A percentile compares a stretch with the other conserved stretches of the same genome.
Evolutionary conservation across 2,329 filamentous ascomycete species (phyloP).

Genomic region (Aspergillus brasiliensis): DNA sequence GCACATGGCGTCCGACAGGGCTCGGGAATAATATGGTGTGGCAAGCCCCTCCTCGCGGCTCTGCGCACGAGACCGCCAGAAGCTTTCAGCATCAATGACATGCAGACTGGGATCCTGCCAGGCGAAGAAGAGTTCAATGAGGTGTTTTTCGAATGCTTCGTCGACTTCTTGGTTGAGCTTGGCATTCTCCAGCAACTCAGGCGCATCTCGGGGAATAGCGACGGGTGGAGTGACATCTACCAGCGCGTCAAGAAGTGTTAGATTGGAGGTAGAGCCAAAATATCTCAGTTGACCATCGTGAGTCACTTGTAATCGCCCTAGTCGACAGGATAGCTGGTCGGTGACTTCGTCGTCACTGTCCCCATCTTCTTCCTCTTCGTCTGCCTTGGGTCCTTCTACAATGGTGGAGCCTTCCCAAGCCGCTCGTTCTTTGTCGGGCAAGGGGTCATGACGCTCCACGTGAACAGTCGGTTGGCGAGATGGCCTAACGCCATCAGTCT

Average conservation of each 20-base stretch:
- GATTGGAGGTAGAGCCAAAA: slow-evolving; percentile 10
- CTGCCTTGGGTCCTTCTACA: background rate
- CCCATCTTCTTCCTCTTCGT: background rate
- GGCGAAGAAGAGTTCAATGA: slow-evolving; percentile 9
- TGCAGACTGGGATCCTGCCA: slow-evolving; percentile 13
- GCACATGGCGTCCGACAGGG: slow-evolving; percentile 18
- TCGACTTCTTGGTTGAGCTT: background rate
- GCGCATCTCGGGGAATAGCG: background rate
- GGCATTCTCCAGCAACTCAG: slow-evolving; percentile 3
- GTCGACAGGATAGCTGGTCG: slow-evolving; percentile 10
- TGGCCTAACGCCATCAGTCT: background rate
- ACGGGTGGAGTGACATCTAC: background rate
- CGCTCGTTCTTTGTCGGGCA: too few species aligned
- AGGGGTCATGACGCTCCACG: too few species aligned
- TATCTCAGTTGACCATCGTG: slow-evolving; percentile 10
- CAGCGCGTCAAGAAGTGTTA: slow-evolving; percentile 5
- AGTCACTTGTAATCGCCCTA: slow-evolving; percentile 5
- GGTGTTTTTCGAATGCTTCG: slow-evolving; percentile 7
- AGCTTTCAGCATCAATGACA: slow-evolving; percentile 1
- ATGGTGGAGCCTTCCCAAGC: background rate
- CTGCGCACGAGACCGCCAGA: slow-evolving; percentile 11
- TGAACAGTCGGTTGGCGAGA: too few species aligned
- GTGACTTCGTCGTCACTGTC: slow-evolving; percentile 10
- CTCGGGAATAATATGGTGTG: slow-evolving; percentile 7
- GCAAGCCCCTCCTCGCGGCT: background rate